Evolutionary conservation across 805 yeast species (phyloP).

Genomic region (Candida ponderosae): DNA sequence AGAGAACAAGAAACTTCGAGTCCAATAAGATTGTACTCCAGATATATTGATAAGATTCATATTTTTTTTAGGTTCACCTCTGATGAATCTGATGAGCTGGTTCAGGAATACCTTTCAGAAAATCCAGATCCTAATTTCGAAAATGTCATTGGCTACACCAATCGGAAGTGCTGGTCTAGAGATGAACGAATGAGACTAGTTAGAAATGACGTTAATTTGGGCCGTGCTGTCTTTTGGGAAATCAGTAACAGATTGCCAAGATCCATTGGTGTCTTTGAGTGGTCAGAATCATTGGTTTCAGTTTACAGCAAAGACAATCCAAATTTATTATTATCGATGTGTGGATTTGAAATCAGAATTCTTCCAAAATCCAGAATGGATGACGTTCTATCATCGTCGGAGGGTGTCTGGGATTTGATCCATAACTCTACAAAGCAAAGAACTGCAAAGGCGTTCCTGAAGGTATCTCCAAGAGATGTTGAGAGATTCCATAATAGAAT

Average conservation of each 20-base stretch:
- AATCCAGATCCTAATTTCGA: slow-evolving; percentile 93
- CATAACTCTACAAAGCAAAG: slow-evolving; percentile 69
- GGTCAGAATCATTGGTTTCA: slow-evolving; percentile 79
- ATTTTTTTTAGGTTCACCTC: slow-evolving; percentile 69
- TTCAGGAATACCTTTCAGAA: slow-evolving; percentile 69
- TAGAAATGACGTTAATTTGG: slow-evolving; percentile 87
- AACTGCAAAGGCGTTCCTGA: slow-evolving; percentile 80
- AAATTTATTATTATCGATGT: slow-evolving; percentile 79
- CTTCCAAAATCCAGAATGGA: slow-evolving; percentile 61
- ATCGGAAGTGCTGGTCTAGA: slow-evolving; percentile 90
- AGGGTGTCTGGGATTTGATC: slow-evolving; percentile 88
- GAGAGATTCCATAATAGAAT: slow-evolving; percentile 76
- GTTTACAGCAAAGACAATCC: slow-evolving; percentile 90
- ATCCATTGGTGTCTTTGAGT: slow-evolving; percentile 61
- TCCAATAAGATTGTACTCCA: slow-evolving; percentile 74
- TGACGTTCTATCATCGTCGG: slow-evolving; percentile 50
- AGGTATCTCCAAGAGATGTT: slow-evolving; percentile 76
- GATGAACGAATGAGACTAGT: slow-evolving; percentile 86
- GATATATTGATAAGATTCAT: slow-evolving; percentile 79
- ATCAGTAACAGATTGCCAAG: slow-evolving; percentile 70
- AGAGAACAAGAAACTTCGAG: slow-evolving; percentile 50
- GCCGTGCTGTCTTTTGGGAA: slow-evolving; percentile 92
- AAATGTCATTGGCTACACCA: slow-evolving; percentile 77
- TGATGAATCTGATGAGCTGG: slow-evolving; percentile 67
- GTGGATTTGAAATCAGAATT: slow-evolving; percentile 91